Evolutionary conservation across 371 early-diverging fungal genomes (phyloP).

Genomic region (Fennellomyces sp.): DNA sequence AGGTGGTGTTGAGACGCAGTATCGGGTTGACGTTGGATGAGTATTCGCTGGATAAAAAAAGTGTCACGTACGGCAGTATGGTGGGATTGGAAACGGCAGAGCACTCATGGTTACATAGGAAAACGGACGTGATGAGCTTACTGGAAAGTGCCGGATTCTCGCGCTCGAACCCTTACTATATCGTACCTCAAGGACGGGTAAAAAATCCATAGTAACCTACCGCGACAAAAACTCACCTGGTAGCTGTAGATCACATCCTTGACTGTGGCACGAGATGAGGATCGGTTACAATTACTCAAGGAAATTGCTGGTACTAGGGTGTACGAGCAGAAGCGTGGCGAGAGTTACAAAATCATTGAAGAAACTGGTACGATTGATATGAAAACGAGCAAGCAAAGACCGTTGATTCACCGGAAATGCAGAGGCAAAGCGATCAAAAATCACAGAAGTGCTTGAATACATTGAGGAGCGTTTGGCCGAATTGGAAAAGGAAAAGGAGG

Average conservation of each 20-base stretch:
- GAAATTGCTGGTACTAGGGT: conserved; percentile 98
- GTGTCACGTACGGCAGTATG: conserved; percentile 57
- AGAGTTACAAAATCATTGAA: conserved; percentile 90
- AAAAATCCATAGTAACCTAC: too few species aligned
- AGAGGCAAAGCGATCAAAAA: conserved; percentile 89
- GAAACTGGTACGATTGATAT: conserved; percentile 73
- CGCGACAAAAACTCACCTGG: too few species aligned
- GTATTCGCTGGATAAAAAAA: conserved; percentile 94
- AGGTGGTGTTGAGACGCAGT: conserved; percentile 89
- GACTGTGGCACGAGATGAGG: conserved; percentile 92
- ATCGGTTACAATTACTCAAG: conserved; percentile 91
- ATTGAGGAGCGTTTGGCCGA: conserved; percentile 91
- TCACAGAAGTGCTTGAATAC: conserved; percentile 83
- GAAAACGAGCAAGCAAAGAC: background rate
- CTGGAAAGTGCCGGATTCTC: conserved; percentile 98
- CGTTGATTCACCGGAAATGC: conserved; percentile 1
- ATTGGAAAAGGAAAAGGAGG: conserved; percentile 93
- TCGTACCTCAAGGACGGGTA: conserved; percentile 99
- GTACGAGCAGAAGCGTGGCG: conserved; percentile 94
- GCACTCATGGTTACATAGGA: conserved; percentile 51
- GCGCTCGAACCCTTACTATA: conserved; percentile 98
- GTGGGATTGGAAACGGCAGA: background rate
- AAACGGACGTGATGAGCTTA: conserved; percentile 91
- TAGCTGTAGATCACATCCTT: conserved; percentile 89
- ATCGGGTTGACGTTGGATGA: conserved; percentile 98